Conservation (phyloP, 306 rosid species). For the Vigna radiata region DNA sequence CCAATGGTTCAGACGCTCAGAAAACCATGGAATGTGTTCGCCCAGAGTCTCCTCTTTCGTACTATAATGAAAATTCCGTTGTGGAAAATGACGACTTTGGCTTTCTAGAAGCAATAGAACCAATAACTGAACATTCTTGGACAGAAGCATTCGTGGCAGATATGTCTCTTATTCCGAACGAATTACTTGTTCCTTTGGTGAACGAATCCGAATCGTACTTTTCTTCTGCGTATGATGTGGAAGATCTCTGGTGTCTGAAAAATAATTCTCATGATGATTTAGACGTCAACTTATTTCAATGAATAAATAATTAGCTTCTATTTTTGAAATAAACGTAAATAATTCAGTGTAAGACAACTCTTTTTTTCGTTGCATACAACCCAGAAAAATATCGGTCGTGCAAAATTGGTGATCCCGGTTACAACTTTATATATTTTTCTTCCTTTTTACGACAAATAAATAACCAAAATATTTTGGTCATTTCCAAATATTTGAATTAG, state of each 20-base stretch:
- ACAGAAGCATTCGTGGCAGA: background rate
- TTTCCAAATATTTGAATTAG: background rate
- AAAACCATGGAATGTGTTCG: background rate
- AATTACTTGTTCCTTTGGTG: background rate
- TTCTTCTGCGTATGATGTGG: background rate
- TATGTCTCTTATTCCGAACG: constrained; percentile 3
- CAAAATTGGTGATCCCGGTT: too few species aligned
- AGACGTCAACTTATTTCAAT: background rate
- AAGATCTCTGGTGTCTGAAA: constrained; percentile 20
- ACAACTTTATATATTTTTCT: too few species aligned
- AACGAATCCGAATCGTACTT: background rate
- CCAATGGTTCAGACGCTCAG: background rate
- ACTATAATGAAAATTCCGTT: background rate
- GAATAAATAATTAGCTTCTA: too few species aligned
- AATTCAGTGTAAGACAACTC: too few species aligned
- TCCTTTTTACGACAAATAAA: too few species aligned
- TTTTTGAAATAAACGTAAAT: too few species aligned
- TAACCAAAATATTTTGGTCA: background rate
- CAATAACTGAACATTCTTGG: background rate
- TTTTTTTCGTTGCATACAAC: too few species aligned
- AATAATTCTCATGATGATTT: background rate
- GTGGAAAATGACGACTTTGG: constrained; percentile 9
- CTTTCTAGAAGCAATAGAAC: background rate
- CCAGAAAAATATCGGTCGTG: too few species aligned
- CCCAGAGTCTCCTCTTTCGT: constrained; percentile 2